Evolutionary conservation across 805 yeast genomes (phyloP).

Genomic region (Lachancea cidri): DNA sequence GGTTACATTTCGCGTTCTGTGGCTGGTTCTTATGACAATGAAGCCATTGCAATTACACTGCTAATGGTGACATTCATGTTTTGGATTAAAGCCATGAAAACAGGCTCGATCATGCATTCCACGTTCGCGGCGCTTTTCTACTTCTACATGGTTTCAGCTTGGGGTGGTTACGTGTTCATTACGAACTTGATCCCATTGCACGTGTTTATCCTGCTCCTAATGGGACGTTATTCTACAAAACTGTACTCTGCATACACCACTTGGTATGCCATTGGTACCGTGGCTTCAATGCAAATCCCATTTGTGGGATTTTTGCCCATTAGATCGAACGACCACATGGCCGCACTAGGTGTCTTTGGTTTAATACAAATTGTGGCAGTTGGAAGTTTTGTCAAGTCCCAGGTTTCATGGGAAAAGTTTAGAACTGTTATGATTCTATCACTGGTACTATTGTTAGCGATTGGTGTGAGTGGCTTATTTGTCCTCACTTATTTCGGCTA

Average conservation of each 20-base stretch:
- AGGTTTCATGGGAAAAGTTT: slow-evolving; percentile 70
- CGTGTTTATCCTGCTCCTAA: slow-evolving; percentile 78
- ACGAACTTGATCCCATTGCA: slow-evolving; percentile 96
- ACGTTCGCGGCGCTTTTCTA: slow-evolving; percentile 80
- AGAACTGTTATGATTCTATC: slow-evolving; percentile 60
- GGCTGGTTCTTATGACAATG: slow-evolving; percentile 98
- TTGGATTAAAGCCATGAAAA: slow-evolving; percentile 91
- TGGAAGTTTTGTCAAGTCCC: slow-evolving; percentile 73
- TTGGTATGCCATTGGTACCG: slow-evolving; percentile 96
- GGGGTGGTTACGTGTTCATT: slow-evolving; percentile 99
- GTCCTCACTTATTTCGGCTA: slow-evolving; percentile 83
- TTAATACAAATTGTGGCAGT: slow-evolving; percentile 84
- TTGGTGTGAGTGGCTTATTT: slow-evolving; percentile 70
- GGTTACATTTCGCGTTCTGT: slow-evolving; percentile 98
- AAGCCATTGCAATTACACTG: slow-evolving; percentile 95
- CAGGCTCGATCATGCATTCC: slow-evolving; percentile 84
- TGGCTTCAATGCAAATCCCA: slow-evolving; percentile 98
- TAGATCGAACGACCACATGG: slow-evolving; percentile 97
- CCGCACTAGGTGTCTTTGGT: slow-evolving; percentile 96
- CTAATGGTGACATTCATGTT: slow-evolving; percentile 92
- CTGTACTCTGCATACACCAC: slow-evolving; percentile 89
- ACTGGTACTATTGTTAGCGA: slow-evolving; percentile 46
- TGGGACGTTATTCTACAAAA: slow-evolving; percentile 88
- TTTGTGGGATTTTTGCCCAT: slow-evolving; percentile 97
- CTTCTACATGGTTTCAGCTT: slow-evolving; percentile 98